These are phyloP conservation scores for Fusarium oligoseptatum DNA, from an alignment of 2,329 filamentous ascomycete species.

Conservation along the genomic window DNA sequence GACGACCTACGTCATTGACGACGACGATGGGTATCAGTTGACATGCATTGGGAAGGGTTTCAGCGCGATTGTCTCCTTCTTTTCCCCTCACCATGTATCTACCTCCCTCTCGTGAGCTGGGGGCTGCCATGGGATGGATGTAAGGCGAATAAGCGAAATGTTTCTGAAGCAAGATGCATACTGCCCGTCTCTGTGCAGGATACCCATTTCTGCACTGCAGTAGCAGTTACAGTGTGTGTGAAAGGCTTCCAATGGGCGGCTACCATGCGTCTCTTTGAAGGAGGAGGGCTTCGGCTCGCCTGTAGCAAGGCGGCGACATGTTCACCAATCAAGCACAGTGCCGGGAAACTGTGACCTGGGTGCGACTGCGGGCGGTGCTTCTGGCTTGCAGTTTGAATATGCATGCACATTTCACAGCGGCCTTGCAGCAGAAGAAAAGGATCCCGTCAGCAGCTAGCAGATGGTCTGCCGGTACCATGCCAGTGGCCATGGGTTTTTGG, in stretches of 20 bases:
- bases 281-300: not conserved
- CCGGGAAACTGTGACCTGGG: constrained; percentile 1
- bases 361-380: not conserved
- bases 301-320: not conserved
- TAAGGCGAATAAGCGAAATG: constrained; percentile 17
- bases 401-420: constrained; percentile 2
- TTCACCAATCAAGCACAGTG: constrained; percentile 15
- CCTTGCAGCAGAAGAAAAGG: not conserved
- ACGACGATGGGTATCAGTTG: constrained; percentile 31
- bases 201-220: constrained; percentile 9
- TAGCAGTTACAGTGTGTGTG: not conserved
- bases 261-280: not conserved
- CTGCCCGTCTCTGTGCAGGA: constrained; percentile 7
- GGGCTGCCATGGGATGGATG: not conserved
- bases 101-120: not conserved
- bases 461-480: constrained; percentile 12
- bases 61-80: not conserved
- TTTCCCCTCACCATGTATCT: not conserved
- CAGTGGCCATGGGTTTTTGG: constrained; percentile 5
- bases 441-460: constrained; percentile 1
- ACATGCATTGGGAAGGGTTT: constrained; percentile 17
- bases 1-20: constrained; percentile 47
- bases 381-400: constrained; percentile 4
- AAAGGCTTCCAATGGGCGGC: not conserved
- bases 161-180: constrained; percentile 4